Conservation (phyloP, 768 basidiomycete genomes). For the Asterophora parasitica region DNA sequence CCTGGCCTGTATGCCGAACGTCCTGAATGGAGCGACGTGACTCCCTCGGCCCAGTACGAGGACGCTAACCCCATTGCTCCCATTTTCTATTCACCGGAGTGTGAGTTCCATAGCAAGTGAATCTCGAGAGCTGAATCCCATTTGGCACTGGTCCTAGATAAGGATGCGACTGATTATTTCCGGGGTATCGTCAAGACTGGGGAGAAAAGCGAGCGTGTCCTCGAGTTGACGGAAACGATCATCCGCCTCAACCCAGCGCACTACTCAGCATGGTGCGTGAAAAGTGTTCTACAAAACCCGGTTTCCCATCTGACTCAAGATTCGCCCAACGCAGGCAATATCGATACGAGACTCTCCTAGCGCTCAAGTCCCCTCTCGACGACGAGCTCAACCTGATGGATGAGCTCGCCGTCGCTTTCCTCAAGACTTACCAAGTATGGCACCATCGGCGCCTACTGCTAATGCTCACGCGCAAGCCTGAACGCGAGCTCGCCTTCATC, state of each 20-base stretch:
- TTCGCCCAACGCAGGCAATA: conserved; percentile 68
- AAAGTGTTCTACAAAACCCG: conserved; percentile 1
- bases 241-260: conserved; percentile 94
- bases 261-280: conserved; percentile 94
- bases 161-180: conserved; percentile 90
- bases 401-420: conserved; percentile 71
- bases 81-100: conserved; percentile 87
- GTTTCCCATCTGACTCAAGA: background rate
- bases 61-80: conserved; percentile 75
- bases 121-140: background rate
- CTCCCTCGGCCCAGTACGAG: conserved; percentile 79
- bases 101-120: conserved; percentile 63
- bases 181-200: conserved; percentile 72
- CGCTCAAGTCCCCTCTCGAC: conserved; percentile 61
- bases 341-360: conserved; percentile 81
- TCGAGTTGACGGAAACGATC: conserved; percentile 83
- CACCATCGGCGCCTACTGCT: conserved; percentile 82
- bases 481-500: conserved; percentile 78
- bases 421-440: conserved; percentile 99
- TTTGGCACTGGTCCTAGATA: conserved; percentile 49
- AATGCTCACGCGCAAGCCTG: conserved; percentile 45
- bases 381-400: conserved; percentile 83
- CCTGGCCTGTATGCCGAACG: conserved; percentile 50
- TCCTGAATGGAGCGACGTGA: conserved; percentile 76
- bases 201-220: conserved; percentile 77